A percentile compares a stretch with the other conserved stretches of the same genome.
These are phyloP conservation scores for Candida sanyaensis DNA, from an alignment of 1,139 yeast species.

Conservation along the genomic window DNA sequence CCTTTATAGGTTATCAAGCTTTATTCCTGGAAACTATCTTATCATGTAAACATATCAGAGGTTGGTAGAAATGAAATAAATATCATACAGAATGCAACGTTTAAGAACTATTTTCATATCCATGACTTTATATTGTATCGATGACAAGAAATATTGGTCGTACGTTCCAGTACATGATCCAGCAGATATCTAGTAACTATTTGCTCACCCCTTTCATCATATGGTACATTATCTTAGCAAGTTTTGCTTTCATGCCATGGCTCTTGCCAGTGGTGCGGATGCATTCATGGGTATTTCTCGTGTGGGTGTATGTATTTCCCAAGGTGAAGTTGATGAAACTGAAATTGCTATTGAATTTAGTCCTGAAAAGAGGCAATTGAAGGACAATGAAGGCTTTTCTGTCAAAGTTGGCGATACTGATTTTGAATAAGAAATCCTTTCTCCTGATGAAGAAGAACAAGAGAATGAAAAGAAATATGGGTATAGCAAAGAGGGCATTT, in stretches of 20 bases:
- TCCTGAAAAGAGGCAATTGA: constrained; percentile 23
- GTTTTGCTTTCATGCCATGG: constrained; percentile 70
- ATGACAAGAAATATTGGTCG: constrained; percentile 71
- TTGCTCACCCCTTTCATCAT: constrained; percentile 79
- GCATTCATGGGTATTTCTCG: constrained; percentile 64
- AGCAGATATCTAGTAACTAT: constrained; percentile 64
- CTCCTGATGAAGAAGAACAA: constrained; percentile 20
- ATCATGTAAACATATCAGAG: constrained; percentile 44
- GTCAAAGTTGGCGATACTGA: constrained; percentile 52
- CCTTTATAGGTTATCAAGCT: constrained; percentile 35
- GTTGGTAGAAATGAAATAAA: constrained; percentile 53
- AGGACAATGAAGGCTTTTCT: constrained; percentile 32
- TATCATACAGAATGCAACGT: constrained; percentile 50
- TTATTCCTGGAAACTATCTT: constrained; percentile 73
- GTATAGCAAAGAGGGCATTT: constrained; percentile 11
- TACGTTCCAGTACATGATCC: constrained; percentile 50
- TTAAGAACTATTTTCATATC: constrained; percentile 58
- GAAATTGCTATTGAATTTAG: constrained; percentile 21
- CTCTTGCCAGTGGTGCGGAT: constrained; percentile 67
- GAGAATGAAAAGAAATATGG: constrained; percentile 8
- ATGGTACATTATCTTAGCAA: constrained; percentile 56
- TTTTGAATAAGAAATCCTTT: constrained; percentile 68
- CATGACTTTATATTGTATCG: constrained; percentile 67
- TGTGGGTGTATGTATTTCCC: constrained; percentile 51
- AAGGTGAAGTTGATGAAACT: constrained; percentile 24